Base-by-base conservation (phyloP, 805 yeast genomes). In the Lipomyces spencermartinsiae region DNA sequence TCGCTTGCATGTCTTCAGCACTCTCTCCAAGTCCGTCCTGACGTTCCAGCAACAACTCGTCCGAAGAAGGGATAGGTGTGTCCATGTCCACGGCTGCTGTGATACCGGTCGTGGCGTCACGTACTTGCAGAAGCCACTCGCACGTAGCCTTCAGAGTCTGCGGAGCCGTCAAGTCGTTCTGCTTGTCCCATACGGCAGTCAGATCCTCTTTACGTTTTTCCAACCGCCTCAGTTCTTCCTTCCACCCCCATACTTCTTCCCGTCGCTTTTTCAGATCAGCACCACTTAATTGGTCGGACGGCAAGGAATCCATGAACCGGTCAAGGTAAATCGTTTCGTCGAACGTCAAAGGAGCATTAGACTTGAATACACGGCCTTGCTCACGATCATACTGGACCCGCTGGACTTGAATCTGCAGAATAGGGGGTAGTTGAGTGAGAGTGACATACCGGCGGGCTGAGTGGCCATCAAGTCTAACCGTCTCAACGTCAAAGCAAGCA, bases 321-420 rank as follows among this genome's bases (percentile, higher is more conserved):
- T 95, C 99, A 85, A 95, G 86, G 76, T 90, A 93, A 8, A 95
- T 78, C 10, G 82, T 86, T 63, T 92, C 91, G 35, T 87, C 86
- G 76, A 93, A 92, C 2, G 93, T 93, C 59, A 95, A 83, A 8
- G 93, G 96, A 66, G 90, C 93, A 56, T 86, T 84, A 1, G 93
- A 89, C 76, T 95, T 95, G 75, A 91, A 91, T 0, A 97, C 92
- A 78, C 89, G 84, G 61, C 88, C 83, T 14, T 85, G 79, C 64
- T 83, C 89, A 58, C 93, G 83, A 76, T 95, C 97, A 77, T 89
- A 95, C 76, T 92, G 91, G 0, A 95, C 98, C 76, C 99, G 84
- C 79, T 93, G 98, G 7, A 95, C 91, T 76, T 95, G 99, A 60
- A 95, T 86, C 77, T 95, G 99, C 60, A 95, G 78, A 61, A 95